Evolutionary conservation across 2,329 filamentous ascomycete species (phyloP).

Genomic region (Neobulgaria alba): DNA sequence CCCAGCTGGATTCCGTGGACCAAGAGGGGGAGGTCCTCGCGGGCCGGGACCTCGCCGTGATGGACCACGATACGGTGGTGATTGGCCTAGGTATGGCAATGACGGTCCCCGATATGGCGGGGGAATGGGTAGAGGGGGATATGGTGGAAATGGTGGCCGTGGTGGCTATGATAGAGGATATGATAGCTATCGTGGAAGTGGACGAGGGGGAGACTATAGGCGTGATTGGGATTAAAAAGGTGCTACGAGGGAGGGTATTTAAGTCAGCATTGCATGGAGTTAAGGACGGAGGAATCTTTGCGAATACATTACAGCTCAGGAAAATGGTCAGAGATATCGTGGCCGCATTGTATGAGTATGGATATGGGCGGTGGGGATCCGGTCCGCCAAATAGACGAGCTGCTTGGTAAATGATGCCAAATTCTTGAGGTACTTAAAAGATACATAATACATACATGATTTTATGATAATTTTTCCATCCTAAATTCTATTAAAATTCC

Average conservation of each 20-base stretch:
- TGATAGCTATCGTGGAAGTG: neutral
- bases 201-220: slow-evolving; percentile 2
- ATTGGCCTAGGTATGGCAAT: slow-evolving; percentile 8
- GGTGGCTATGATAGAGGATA: slow-evolving; percentile 1
- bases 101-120: too few relatives aligned
- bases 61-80: slow-evolving; percentile 25
- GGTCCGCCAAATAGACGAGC: too few relatives aligned
- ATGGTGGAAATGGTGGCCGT: slow-evolving; percentile 5
- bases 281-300: slow-evolving; percentile 7
- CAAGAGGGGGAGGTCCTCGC: neutral
- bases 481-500: too few relatives aligned
- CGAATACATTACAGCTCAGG: too few relatives aligned
- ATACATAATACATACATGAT: too few relatives aligned
- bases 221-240: slow-evolving; percentile 2
- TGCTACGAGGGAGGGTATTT: neutral
- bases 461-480: too few relatives aligned
- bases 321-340: too few relatives aligned
- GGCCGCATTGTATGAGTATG: too few relatives aligned
- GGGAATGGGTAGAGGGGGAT: slow-evolving; percentile 8
- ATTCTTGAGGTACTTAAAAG: too few relatives aligned
- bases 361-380: too few relatives aligned
- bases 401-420: too few relatives aligned
- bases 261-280: too few relatives aligned
- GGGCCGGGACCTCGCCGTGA: slow-evolving; percentile 18
- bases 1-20: slow-evolving; percentile 35